Percentiles rank a stretch among this genome's conserved stretches.
phyloP scores from a whole-genome alignment of 1,284 basidiomycete species.

The Tilletia caries region DNA sequence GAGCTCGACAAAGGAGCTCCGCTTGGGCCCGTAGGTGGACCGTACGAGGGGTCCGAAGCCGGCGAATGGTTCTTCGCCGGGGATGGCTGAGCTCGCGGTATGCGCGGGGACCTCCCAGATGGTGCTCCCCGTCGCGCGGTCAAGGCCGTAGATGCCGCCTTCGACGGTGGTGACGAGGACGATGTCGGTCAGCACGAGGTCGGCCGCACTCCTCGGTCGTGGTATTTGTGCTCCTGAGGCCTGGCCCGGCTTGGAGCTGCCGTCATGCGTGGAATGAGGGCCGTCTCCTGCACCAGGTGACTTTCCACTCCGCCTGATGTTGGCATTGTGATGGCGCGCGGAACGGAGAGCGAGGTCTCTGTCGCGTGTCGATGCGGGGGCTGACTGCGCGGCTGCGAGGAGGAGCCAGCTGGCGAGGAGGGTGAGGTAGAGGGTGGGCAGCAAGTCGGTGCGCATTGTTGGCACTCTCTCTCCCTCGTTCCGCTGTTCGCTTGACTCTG shows the following conservation, averaged over 20 bases:
- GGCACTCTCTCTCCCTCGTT: neutral
- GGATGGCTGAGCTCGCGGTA: constrained; percentile 17
- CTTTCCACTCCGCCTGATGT: too few relatives aligned
- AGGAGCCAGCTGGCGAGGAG: constrained; percentile 12
- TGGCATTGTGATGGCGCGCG: neutral
- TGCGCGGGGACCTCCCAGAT: constrained; percentile 35
- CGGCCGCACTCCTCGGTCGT: constrained; percentile 26
- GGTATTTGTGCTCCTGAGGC: neutral
- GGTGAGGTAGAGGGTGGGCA: constrained; percentile 4
- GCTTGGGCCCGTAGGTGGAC: constrained; percentile 37
- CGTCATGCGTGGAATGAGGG: neutral
- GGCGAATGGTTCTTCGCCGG: constrained; percentile 20
- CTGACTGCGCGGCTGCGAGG: neutral
- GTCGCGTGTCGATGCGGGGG: neutral
- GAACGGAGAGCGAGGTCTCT: constrained; percentile 1
- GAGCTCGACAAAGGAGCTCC: constrained; percentile 40
- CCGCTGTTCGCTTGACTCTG: too few relatives aligned
- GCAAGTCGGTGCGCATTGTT: neutral
- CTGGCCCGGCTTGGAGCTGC: neutral
- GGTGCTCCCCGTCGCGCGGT: constrained; percentile 66
- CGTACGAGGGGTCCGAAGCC: constrained; percentile 39
- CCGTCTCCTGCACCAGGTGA: neutral
- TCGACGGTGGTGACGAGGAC: constrained; percentile 83
- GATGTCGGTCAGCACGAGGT: constrained; percentile 68
- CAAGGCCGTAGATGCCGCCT: constrained; percentile 80